phyloP scores from a whole-genome alignment of 23 red algal species.

The Cyanidiococcus yangmingshanensis region DNA sequence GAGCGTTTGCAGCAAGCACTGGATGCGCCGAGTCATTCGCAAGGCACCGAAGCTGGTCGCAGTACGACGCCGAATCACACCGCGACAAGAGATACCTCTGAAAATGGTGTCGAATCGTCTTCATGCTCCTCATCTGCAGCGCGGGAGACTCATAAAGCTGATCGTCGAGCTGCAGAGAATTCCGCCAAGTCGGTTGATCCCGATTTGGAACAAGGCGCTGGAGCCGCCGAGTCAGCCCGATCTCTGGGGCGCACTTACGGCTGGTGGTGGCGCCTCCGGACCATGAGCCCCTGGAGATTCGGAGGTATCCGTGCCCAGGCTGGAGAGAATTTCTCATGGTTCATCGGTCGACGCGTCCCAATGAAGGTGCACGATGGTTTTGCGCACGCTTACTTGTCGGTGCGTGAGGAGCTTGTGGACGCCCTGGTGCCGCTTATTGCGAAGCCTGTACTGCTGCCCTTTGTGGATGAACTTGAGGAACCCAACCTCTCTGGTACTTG shows the following conservation, averaged over 20 bases:
- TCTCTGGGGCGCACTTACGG: too few relatives aligned
- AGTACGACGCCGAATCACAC: too few relatives aligned
- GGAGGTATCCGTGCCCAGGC: not conserved
- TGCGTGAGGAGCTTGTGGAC: not conserved
- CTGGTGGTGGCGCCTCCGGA: too few relatives aligned
- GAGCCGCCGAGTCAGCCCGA: too few relatives aligned
- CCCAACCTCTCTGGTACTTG: not conserved
- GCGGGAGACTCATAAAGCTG: too few relatives aligned
- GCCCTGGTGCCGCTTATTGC: not conserved
- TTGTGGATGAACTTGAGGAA: not conserved
- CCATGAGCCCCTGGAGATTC: not conserved
- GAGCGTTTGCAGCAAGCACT: not conserved
- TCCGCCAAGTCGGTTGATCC: too few relatives aligned
- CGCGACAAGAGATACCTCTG: too few relatives aligned
- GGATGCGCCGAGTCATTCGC: not conserved
- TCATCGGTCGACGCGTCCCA: not conserved
- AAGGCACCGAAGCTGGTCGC: not conserved
- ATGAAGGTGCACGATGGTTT: slow-evolving; percentile 5
- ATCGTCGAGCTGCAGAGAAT: too few relatives aligned
- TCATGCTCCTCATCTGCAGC: too few relatives aligned
- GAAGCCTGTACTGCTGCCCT: not conserved
- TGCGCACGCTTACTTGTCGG: slow-evolving; percentile 7
- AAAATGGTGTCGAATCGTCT: too few relatives aligned
- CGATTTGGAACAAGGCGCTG: too few relatives aligned
- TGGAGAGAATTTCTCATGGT: not conserved